These are phyloP conservation scores for Physocladia obscura DNA, from an alignment of 192 early-diverging fungal species.

Conservation along the genomic window DNA sequence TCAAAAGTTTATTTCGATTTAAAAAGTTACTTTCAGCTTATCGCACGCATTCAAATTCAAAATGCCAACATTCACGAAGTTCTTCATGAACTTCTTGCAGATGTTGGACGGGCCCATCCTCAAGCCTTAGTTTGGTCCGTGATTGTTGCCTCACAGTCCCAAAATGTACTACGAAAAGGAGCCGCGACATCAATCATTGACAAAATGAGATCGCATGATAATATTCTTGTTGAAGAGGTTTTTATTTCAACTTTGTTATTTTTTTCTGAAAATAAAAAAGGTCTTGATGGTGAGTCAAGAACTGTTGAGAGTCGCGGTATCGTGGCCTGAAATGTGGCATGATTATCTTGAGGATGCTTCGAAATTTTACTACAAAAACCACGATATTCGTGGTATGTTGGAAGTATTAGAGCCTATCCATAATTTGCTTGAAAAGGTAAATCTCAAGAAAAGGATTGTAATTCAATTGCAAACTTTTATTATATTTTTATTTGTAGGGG, in stretches of 20 bases:
- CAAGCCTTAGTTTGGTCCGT: constrained; percentile 87
- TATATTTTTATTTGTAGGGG: background rate
- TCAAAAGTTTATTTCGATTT: background rate
- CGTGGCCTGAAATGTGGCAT: constrained; percentile 87
- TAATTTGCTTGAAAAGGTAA: constrained; percentile 26
- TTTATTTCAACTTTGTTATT: background rate
- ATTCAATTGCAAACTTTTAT: background rate
- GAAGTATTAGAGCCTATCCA: constrained; percentile 70
- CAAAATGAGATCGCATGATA: constrained; percentile 69
- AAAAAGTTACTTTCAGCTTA: constrained; percentile 54
- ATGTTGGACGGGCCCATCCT: constrained; percentile 80
- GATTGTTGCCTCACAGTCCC: constrained; percentile 83
- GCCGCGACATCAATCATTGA: constrained; percentile 76
- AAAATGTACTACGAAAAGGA: constrained; percentile 57
- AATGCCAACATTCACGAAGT: constrained; percentile 63
- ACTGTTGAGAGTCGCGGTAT: constrained; percentile 78
- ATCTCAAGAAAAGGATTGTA: background rate
- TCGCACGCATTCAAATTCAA: constrained; percentile 77
- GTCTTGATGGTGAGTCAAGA: constrained; percentile 75
- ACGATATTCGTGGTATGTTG: constrained; percentile 71
- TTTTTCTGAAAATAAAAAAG: background rate
- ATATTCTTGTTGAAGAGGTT: constrained; percentile 78
- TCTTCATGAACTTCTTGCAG: constrained; percentile 72
- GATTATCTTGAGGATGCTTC: constrained; percentile 77
- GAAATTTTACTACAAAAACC: constrained; percentile 58